These are phyloP conservation scores for Cucumis cinereus DNA, from an alignment of 306 rosid species.

Conservation along the genomic window DNA sequence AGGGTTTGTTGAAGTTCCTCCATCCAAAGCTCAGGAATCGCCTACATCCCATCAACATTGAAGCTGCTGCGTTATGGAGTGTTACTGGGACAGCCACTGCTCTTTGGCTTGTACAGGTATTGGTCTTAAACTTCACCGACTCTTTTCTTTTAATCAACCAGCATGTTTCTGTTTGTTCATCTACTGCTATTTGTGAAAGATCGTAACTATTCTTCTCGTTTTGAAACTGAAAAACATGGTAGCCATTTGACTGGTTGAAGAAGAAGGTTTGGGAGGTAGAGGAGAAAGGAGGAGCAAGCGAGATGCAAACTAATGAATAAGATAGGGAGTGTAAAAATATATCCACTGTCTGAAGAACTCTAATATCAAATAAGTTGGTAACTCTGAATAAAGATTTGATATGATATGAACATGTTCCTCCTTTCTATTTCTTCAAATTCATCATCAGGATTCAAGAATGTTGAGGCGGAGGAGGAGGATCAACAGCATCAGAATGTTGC, in stretches of 20 bases:
- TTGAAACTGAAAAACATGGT: slow-evolving; percentile 5
- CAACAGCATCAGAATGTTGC: slow-evolving; percentile 11
- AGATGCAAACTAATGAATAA: slow-evolving; percentile 14
- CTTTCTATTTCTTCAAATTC: not conserved
- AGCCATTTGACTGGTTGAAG: slow-evolving; percentile 75
- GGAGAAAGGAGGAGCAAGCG: slow-evolving; percentile 52
- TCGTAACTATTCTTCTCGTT: not conserved
- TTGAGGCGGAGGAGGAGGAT: not conserved
- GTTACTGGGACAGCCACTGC: slow-evolving; percentile 31
- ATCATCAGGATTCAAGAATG: not conserved
- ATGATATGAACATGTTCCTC: not conserved
- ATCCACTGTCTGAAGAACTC: not conserved
- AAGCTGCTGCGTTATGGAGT: slow-evolving; percentile 76
- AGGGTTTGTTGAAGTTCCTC: slow-evolving; percentile 13
- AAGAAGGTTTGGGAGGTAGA: slow-evolving; percentile 36
- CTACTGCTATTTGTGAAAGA: not conserved
- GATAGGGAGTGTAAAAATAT: not conserved
- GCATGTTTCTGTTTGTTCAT: not conserved
- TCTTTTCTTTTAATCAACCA: not conserved
- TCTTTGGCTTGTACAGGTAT: slow-evolving; percentile 1
- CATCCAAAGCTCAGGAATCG: slow-evolving; percentile 31
- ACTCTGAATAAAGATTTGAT: not conserved
- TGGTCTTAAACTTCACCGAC: not conserved
- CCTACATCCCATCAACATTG: slow-evolving; percentile 35
- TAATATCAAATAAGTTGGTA: not conserved